phyloP scores from a whole-genome alignment of 169 alveolate species.

The Perkinsus chesapeaki region DNA sequence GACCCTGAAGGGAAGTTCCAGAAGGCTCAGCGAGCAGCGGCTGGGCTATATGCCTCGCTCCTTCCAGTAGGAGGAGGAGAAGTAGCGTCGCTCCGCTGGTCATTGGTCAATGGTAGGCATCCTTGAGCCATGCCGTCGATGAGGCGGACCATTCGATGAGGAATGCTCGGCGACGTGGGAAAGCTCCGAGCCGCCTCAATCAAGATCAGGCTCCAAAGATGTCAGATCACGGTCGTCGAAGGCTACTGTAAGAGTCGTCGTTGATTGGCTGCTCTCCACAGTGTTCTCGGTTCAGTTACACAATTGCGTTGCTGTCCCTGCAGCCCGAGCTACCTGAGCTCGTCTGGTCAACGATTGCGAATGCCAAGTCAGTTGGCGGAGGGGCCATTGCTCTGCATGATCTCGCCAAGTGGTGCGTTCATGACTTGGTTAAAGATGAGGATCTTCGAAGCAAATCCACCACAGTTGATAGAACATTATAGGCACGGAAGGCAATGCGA shows the following conservation, averaged over 20 bases:
- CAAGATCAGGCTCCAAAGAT: not conserved
- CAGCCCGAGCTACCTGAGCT: not conserved
- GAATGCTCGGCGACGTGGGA: too few relatives aligned
- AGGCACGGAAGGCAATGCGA: too few relatives aligned
- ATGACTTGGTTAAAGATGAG: not conserved
- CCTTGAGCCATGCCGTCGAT: too few relatives aligned
- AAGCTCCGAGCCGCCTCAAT: not conserved
- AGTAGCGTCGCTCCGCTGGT: too few relatives aligned
- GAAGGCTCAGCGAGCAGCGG: not conserved
- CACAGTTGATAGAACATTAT: not conserved
- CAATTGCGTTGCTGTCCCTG: not conserved
- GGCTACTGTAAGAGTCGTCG: not conserved
- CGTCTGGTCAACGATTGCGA: not conserved
- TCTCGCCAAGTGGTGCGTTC: not conserved
- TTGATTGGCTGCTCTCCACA: not conserved
- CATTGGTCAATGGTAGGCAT: too few relatives aligned
- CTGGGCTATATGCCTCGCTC: not conserved
- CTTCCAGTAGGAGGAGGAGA: not conserved
- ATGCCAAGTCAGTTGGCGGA: too few relatives aligned
- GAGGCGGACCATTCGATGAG: too few relatives aligned
- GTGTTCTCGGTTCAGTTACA: not conserved
- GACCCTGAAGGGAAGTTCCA: not conserved
- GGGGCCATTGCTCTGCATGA: too few relatives aligned
- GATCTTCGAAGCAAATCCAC: not conserved
- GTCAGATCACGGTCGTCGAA: not conserved